phyloP scores from a whole-genome alignment of 2,329 filamentous ascomycete genomes.

The Trichophyton schoenleinii region DNA sequence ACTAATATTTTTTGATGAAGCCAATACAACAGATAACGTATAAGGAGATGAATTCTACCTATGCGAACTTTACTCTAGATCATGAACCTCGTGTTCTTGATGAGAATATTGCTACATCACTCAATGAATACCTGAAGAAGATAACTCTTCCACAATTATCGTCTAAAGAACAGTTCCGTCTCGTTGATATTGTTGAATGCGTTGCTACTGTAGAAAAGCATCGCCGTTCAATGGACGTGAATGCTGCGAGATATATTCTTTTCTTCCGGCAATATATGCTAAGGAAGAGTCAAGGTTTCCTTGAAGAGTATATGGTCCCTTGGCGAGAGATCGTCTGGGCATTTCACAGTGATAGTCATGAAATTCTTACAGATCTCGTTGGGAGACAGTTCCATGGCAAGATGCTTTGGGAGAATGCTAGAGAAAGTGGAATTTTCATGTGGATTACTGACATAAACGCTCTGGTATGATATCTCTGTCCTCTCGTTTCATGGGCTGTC shows the following conservation, averaged over 20 bases:
- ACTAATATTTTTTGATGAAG: slow-evolving; percentile 8
- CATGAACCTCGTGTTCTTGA: slow-evolving; percentile 54
- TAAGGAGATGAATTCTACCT: slow-evolving; percentile 41
- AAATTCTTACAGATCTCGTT: slow-evolving; percentile 76
- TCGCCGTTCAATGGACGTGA: slow-evolving; percentile 77
- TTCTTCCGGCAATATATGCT: slow-evolving; percentile 75
- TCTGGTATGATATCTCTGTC: slow-evolving; percentile 45
- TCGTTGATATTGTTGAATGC: slow-evolving; percentile 76
- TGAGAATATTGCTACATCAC: slow-evolving; percentile 54
- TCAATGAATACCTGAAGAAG: slow-evolving; percentile 65
- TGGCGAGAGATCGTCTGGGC: slow-evolving; percentile 42
- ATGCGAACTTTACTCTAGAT: slow-evolving; percentile 38
- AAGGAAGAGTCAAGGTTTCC: slow-evolving; percentile 50
- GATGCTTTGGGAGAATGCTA: slow-evolving; percentile 72
- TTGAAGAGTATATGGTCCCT: slow-evolving; percentile 43
- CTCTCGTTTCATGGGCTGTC: background rate
- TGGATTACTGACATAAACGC: slow-evolving; percentile 72
- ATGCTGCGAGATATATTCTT: slow-evolving; percentile 74
- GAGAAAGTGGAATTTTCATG: slow-evolving; percentile 84
- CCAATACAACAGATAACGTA: slow-evolving; percentile 30
- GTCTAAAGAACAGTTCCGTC: slow-evolving; percentile 71
- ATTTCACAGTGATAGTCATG: slow-evolving; percentile 50
- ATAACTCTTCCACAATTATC: slow-evolving; percentile 69
- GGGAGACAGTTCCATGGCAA: slow-evolving; percentile 65
- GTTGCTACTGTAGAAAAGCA: slow-evolving; percentile 74